phyloP scores from a whole-genome alignment of 768 basidiomycete species.

The Podaxis sp. region DNA sequence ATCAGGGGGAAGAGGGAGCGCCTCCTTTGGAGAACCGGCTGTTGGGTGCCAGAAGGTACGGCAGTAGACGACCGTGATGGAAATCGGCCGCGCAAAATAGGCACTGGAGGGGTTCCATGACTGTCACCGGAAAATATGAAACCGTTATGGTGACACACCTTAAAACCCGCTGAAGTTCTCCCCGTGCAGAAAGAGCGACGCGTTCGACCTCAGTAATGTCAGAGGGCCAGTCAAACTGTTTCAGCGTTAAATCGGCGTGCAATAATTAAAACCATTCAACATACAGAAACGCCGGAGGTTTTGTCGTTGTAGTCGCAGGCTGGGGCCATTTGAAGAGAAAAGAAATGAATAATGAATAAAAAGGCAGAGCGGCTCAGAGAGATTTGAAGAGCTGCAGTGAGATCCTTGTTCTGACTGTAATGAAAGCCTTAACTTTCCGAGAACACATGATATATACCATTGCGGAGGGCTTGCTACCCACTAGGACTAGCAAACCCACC shows the following conservation, averaged over 20 bases:
- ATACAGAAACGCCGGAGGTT: no score
- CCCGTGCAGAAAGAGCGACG: constrained; percentile 56
- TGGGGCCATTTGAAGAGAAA: no score
- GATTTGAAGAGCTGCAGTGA: no score
- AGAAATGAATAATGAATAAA: no score
- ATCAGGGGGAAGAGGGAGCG: constrained; percentile 28
- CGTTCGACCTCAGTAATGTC: constrained; percentile 51
- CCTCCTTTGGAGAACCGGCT: constrained; percentile 16
- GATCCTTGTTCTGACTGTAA: no score
- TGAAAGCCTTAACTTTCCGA: no score
- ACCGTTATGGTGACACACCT: constrained; percentile 35
- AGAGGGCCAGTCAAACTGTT: constrained; percentile 40
- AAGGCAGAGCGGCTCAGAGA: no score
- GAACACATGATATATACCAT: no score
- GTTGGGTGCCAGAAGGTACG: constrained; percentile 30
- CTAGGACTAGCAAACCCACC: no score
- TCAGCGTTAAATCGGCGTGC: neutral
- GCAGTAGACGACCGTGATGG: constrained; percentile 47
- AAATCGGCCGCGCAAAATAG: constrained; percentile 53
- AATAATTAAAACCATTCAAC: no score
- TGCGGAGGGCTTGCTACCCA: no score
- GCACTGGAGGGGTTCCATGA: constrained; percentile 32
- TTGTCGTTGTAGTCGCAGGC: no score
- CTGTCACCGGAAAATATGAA: neutral
- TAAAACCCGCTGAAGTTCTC: constrained; percentile 57